phyloP scores from a whole-genome alignment of 73 alveolate genomes.

The Paramecium sexaurelia region DNA sequence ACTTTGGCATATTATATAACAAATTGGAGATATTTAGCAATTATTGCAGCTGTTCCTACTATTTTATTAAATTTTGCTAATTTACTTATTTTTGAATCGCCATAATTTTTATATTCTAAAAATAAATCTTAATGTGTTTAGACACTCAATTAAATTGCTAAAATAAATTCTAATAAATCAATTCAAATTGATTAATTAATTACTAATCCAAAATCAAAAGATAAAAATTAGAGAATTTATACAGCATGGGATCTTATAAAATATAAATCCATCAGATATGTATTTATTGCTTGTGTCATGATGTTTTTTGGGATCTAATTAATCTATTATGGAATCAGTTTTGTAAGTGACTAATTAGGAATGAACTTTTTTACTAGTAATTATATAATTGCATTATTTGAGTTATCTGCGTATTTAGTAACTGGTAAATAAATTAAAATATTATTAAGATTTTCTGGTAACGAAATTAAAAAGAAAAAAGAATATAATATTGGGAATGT shows the following conservation, averaged over 20 bases:
- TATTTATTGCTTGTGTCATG: neutral
- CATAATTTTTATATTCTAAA: conserved; percentile 28
- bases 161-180: neutral
- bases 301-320: conserved; percentile 49
- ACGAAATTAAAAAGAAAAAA: neutral
- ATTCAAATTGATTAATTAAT: neutral
- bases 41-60: conserved; percentile 37
- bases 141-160: conserved; percentile 45
- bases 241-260: conserved; percentile 28
- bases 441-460: neutral
- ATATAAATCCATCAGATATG: conserved; percentile 43
- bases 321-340: conserved; percentile 63
- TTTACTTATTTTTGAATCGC: conserved; percentile 31
- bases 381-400: conserved; percentile 38
- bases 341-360: conserved; percentile 48
- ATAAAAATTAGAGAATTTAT: neutral
- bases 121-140: neutral
- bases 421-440: neutral
- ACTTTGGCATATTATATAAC: conserved; percentile 44
- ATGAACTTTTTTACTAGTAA: conserved; percentile 28
- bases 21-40: conserved; percentile 53
- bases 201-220: neutral
- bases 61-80: conserved; percentile 12
- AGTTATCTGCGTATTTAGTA: neutral
- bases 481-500: neutral